Evolutionary conservation across 768 basidiomycete species (phyloP).

Genomic region (Calvatia gigantea): DNA sequence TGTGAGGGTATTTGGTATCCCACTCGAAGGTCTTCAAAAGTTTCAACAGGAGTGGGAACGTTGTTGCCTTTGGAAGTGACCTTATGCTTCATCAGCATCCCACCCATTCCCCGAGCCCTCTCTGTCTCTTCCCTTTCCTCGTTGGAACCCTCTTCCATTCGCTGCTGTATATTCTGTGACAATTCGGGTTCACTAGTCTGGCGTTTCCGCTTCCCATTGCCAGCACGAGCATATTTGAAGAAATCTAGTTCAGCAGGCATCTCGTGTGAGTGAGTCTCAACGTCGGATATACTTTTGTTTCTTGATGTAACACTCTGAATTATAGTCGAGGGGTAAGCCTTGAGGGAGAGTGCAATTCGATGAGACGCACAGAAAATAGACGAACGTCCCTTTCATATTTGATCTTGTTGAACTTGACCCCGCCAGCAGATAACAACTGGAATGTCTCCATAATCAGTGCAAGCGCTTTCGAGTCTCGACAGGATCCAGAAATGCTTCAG

Average conservation of each 20-base stretch:
- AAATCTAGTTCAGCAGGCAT: slow-evolving; percentile 85
- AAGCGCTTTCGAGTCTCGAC: neutral
- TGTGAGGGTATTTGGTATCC: slow-evolving; percentile 57
- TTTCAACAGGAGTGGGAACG: slow-evolving; percentile 54
- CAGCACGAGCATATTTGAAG: slow-evolving; percentile 78
- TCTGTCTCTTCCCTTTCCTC: slow-evolving; percentile 20
- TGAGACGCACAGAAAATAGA: slow-evolving; percentile 61
- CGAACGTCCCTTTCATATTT: slow-evolving; percentile 66
- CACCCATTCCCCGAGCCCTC: slow-evolving; percentile 16
- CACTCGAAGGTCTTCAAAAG: slow-evolving; percentile 57
- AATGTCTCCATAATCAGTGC: slow-evolving; percentile 72
- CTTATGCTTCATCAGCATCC: slow-evolving; percentile 2
- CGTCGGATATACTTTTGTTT: slow-evolving; percentile 6
- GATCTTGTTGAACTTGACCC: slow-evolving; percentile 75
- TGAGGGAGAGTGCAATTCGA: neutral
- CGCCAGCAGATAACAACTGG: slow-evolving; percentile 84
- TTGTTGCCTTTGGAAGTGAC: slow-evolving; percentile 54
- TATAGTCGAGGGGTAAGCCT: neutral
- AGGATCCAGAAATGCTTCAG: too few species aligned
- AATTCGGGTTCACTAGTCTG: slow-evolving; percentile 16
- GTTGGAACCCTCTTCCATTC: slow-evolving; percentile 25
- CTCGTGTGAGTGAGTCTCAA: slow-evolving; percentile 30
- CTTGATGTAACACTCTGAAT: slow-evolving; percentile 7
- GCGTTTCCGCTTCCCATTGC: slow-evolving; percentile 49
- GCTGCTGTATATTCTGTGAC: slow-evolving; percentile 29